Percentiles rank a stretch among this genome's conserved stretches.
These are phyloP conservation scores for Raffaelea albimanens DNA, from an alignment of 2,329 filamentous ascomycete species.

Conservation along the genomic window DNA sequence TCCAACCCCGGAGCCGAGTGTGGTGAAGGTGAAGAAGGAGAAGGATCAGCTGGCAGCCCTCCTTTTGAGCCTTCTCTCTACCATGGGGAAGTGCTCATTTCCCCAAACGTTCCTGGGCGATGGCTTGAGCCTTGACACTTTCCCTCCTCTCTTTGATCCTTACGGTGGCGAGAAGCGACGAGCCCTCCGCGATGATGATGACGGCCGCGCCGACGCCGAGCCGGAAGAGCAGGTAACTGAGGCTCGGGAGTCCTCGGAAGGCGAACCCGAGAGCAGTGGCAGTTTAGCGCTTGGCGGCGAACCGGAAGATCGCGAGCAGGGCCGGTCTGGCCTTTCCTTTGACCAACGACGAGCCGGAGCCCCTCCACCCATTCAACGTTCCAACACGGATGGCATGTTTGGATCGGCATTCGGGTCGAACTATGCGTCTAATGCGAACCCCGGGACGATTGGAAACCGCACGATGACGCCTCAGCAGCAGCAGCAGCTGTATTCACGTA, in stretches of 20 bases:
- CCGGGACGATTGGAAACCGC: slow-evolving; percentile 14
- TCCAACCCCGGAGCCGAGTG: neutral
- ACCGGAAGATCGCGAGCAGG: slow-evolving; percentile 67
- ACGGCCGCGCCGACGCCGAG: slow-evolving; percentile 33
- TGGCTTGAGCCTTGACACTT: slow-evolving; percentile 22
- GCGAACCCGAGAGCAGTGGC: slow-evolving; percentile 67
- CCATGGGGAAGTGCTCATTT: slow-evolving; percentile 27
- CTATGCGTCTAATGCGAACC: slow-evolving; percentile 34
- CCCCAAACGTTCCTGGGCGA: slow-evolving; percentile 15
- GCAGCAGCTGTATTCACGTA: slow-evolving; percentile 45
- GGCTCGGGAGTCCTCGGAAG: slow-evolving; percentile 47
- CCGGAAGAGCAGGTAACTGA: slow-evolving; percentile 36
- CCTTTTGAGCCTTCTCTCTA: slow-evolving; percentile 26
- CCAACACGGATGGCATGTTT: slow-evolving; percentile 42
- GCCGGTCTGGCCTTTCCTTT: slow-evolving; percentile 39
- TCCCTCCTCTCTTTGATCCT: slow-evolving; percentile 74
- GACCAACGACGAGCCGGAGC: slow-evolving; percentile 56
- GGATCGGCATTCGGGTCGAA: slow-evolving; percentile 36
- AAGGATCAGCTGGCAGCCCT: slow-evolving; percentile 14
- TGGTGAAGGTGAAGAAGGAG: slow-evolving; percentile 6
- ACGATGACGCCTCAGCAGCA: slow-evolving; percentile 17
- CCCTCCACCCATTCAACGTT: slow-evolving; percentile 69
- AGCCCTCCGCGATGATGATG: slow-evolving; percentile 63
- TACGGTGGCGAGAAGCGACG: slow-evolving; percentile 75
- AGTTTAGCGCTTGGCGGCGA: slow-evolving; percentile 88